Conservation (phyloP, 2,329 filamentous ascomycete genomes). For the Thermomyces lanuginosus region DNA sequence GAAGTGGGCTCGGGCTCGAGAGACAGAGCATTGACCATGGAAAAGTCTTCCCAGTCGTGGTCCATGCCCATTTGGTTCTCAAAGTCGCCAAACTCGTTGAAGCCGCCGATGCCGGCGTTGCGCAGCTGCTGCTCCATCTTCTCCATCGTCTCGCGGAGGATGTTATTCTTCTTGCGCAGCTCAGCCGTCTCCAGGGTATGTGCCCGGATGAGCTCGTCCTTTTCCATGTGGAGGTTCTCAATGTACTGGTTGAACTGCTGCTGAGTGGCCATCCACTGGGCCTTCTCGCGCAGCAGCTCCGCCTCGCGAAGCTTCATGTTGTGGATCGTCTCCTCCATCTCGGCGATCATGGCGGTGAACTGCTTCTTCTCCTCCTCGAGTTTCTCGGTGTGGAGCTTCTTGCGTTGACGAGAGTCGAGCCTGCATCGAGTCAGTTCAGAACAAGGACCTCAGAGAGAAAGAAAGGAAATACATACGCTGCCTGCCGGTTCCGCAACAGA, state of each 20-base stretch:
- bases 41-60: constrained; percentile 63
- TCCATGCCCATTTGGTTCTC: constrained; percentile 67
- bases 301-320: constrained; percentile 48
- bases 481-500: constrained; percentile 83
- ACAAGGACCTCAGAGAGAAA: constrained; percentile 5
- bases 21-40: constrained; percentile 50
- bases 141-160: constrained; percentile 52
- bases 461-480: constrained; percentile 53
- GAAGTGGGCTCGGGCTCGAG: constrained; percentile 25
- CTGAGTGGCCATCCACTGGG: constrained; percentile 53
- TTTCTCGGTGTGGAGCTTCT: constrained; percentile 95
- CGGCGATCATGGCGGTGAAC: constrained; percentile 57
- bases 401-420: constrained; percentile 88
- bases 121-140: constrained; percentile 27
- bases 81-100: constrained; percentile 64
- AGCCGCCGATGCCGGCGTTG: constrained; percentile 28
- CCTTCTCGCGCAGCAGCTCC: constrained; percentile 37
- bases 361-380: constrained; percentile 95
- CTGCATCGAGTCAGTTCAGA: constrained; percentile 29
- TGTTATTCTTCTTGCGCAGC: constrained; percentile 78
- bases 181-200: constrained; percentile 85
- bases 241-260: constrained; percentile 60
- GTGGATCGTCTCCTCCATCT: constrained; percentile 62
- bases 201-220: constrained; percentile 73
- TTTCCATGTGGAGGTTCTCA: constrained; percentile 63